A percentile compares a stretch with the other conserved stretches of the same genome.
These are phyloP conservation scores for Fomitopsis pulvina DNA, from an alignment of 768 basidiomycete species.

Conservation along the genomic window DNA sequence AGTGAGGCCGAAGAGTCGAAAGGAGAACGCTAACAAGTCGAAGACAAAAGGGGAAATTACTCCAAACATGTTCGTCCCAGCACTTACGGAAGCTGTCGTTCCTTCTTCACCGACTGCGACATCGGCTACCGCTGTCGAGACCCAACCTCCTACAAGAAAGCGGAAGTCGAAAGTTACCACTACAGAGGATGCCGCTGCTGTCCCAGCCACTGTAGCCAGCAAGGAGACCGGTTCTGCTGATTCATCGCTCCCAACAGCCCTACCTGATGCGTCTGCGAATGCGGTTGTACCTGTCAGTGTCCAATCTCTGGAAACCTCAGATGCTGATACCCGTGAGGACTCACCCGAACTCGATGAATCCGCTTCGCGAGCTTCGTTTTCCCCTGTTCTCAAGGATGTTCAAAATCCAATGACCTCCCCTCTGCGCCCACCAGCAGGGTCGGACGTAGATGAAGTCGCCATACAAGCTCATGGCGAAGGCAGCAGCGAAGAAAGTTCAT, in stretches of 20 bases:
- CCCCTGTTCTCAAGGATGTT: neutral
- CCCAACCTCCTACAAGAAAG: neutral
- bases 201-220: neutral
- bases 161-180: neutral
- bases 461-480: slow-evolving; percentile 33
- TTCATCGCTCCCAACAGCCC: neutral
- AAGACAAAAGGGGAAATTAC: neutral
- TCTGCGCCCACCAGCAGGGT: slow-evolving; percentile 24
- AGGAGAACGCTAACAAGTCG: neutral
- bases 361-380: neutral
- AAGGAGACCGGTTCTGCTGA: neutral
- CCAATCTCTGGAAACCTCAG: no score
- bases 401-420: neutral
- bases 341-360: neutral
- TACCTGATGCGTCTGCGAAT: neutral
- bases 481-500: slow-evolving; percentile 32
- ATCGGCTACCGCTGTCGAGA: neutral
- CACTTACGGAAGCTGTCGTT: neutral
- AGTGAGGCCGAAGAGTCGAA: neutral
- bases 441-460: slow-evolving; percentile 29
- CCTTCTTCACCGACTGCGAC: neutral
- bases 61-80: neutral
- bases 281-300: no score
- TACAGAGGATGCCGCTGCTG: neutral
- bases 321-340: no score